Conservation (phyloP, 164 flowering plant genomes). For the Houttuynia cordata region DNA sequence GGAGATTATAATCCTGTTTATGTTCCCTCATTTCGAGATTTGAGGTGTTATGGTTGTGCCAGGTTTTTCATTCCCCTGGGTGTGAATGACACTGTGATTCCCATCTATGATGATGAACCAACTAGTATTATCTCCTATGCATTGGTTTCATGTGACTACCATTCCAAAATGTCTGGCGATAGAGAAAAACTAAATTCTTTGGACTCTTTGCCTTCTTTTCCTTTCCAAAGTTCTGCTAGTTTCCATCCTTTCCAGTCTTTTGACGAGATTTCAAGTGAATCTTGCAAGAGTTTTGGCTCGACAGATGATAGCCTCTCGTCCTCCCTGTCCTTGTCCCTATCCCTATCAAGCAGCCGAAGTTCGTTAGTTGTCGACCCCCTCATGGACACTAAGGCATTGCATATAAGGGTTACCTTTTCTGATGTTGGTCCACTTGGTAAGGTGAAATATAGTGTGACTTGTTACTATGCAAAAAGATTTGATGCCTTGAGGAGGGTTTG, state of each 20-base stretch:
- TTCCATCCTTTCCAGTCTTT: slow-evolving; percentile 28
- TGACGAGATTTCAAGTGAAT: slow-evolving; percentile 42
- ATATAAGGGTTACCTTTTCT: slow-evolving; percentile 54
- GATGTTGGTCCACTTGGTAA: slow-evolving; percentile 62
- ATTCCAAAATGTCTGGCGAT: slow-evolving; percentile 49
- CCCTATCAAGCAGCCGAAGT: slow-evolving; percentile 39
- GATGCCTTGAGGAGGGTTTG: slow-evolving; percentile 78
- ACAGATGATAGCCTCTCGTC: slow-evolving; percentile 53
- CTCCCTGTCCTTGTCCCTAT: background rate
- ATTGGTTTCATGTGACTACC: slow-evolving; percentile 51
- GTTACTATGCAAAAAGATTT: slow-evolving; percentile 77
- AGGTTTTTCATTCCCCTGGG: slow-evolving; percentile 70
- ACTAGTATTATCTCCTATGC: slow-evolving; percentile 86
- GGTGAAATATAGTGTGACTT: slow-evolving; percentile 78
- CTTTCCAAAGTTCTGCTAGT: slow-evolving; percentile 26
- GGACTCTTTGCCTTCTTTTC: slow-evolving; percentile 31
- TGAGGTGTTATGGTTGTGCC: slow-evolving; percentile 55
- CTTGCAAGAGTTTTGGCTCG: slow-evolving; percentile 43
- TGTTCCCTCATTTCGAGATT: slow-evolving; percentile 53
- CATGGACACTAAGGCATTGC: slow-evolving; percentile 53
- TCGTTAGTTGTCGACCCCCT: slow-evolving; percentile 50
- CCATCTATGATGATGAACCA: slow-evolving; percentile 94
- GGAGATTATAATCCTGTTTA: slow-evolving; percentile 56
- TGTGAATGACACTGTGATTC: slow-evolving; percentile 65
- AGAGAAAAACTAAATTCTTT: slow-evolving; percentile 34